Evolutionary conservation across 805 yeast genomes (phyloP), one percentile per base, ranked within the genome.

Genomic region (Nadsonia fulvescens): DNA sequence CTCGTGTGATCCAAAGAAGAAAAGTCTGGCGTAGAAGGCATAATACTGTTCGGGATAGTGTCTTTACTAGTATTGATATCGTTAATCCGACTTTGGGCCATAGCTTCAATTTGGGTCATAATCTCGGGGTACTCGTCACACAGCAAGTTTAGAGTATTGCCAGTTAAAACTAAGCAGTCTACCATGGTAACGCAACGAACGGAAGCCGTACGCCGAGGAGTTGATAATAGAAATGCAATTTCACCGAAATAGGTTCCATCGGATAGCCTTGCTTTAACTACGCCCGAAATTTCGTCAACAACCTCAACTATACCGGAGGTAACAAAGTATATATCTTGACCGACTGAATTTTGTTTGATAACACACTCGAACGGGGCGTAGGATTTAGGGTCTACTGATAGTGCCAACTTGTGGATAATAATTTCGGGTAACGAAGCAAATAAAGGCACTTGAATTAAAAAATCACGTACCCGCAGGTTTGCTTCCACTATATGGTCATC

Each of bases 241-340:
- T 74, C 86, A 12, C 89, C 89, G 49, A 75, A 73, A 46, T 70
- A 73, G 17, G 69, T 61, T 12, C 76, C 78, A 9, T 66, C 47
- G 2, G 66, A 59, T 14, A 76, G 49, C 31, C 78, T 56, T 4
- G 77, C 81, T 19, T 68, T 43, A 1, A 61, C 51, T 27, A 60
- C 66, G 11, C 51, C 48, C 4, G 31, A 22, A 2, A 23, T 12
- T 18, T 46, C 47, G 24, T 53, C 66, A 6, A 73, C 32, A 1
- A 73, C 78, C 42, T 76, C 83, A 4, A 73, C 77, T 37, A 67
- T 72, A 6, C 89, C 89, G 36, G 53, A 57, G 6, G 70, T 63
- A 14, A 75, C 60, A 39, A 75, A 71, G 42, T 60, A 75, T 14
- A 76, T 66, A 35, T 73, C 79, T 14, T 68, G 54, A 4, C 75